Evolutionary conservation across 2,329 filamentous ascomycete species (phyloP).

Genomic region (Cercospora sp.): DNA sequence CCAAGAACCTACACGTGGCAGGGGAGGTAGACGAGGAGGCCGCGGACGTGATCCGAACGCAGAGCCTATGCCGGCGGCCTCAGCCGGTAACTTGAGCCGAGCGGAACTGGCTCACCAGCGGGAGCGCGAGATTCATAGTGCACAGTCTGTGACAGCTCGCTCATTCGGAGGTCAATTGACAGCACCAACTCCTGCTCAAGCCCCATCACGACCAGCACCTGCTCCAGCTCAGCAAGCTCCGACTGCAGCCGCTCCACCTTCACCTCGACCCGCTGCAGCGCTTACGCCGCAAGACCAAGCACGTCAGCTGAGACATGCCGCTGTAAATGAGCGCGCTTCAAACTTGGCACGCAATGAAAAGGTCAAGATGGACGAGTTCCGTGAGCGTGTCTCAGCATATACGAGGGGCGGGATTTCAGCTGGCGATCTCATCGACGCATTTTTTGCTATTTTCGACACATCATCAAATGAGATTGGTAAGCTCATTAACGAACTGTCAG

Average conservation of each 20-base stretch:
- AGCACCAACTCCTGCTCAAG: conserved; percentile 44
- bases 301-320: conserved; percentile 73
- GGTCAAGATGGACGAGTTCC: conserved; percentile 75
- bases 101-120: conserved; percentile 91
- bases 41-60: conserved; percentile 85
- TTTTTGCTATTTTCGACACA: conserved; percentile 83
- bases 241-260: conserved; percentile 42
- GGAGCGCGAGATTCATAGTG: conserved; percentile 86
- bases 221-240: conserved; percentile 24
- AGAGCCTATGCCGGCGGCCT: conserved; percentile 73
- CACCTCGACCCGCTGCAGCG: conserved; percentile 38
- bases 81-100: conserved; percentile 75
- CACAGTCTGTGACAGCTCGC: conserved; percentile 75
- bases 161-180: conserved; percentile 71
- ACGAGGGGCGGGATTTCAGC: conserved; percentile 69
- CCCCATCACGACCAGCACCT: conserved; percentile 35
- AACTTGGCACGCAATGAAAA: conserved; percentile 77
- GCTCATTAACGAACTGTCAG: conserved; percentile 84
- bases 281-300: conserved; percentile 77
- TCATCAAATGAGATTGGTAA: conserved; percentile 81
- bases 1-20: conserved; percentile 56
- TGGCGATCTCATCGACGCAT: conserved; percentile 76
- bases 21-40: conserved; percentile 50
- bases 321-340: conserved; percentile 81
- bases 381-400: conserved; percentile 75